Conservation (phyloP, 2,329 filamentous ascomycete genomes). For the Scedosporium boydii region DNA sequence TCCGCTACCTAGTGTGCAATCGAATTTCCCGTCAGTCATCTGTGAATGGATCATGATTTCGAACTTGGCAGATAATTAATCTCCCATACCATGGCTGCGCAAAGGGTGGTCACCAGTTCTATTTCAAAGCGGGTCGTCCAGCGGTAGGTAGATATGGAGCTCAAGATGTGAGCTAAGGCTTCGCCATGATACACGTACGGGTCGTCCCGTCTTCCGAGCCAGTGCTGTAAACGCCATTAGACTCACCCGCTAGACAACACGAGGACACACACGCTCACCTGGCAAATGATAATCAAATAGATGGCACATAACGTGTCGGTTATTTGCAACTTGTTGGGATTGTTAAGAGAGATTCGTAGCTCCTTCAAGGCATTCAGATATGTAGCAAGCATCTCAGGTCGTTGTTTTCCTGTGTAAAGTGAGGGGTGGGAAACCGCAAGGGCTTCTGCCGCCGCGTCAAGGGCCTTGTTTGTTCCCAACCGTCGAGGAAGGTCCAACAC, state of each 20-base stretch:
- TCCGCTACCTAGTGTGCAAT: neutral
- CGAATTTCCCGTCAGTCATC: neutral
- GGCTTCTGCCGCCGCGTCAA: conserved; percentile 28
- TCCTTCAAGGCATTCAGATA: conserved; percentile 20
- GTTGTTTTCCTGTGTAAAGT: conserved; percentile 11
- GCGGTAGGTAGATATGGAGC: conserved; percentile 14
- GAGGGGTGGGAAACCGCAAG: conserved; percentile 17
- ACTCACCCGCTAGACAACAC: conserved; percentile 9
- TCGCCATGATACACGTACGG: conserved; percentile 19
- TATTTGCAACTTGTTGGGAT: conserved; percentile 17
- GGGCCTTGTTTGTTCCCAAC: conserved; percentile 32
- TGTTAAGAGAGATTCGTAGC: conserved; percentile 16
- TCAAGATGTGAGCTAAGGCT: conserved; percentile 21
- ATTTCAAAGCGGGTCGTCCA: conserved; percentile 17
- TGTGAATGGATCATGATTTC: neutral
- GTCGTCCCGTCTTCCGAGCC: conserved; percentile 18
- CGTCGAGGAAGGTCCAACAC: conserved; percentile 32
- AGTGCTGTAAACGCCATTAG: conserved; percentile 9
- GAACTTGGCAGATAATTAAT: too few species aligned
- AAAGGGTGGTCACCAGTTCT: conserved; percentile 20
- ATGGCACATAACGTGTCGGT: conserved; percentile 26
- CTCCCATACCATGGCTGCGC: conserved; percentile 19
- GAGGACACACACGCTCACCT: conserved; percentile 15
- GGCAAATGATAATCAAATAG: conserved; percentile 25
- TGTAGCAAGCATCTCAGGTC: conserved; percentile 15